Base-by-base conservation (phyloP, 2,329 filamentous ascomycete genomes). In the Verticillium tricorpus region DNA sequence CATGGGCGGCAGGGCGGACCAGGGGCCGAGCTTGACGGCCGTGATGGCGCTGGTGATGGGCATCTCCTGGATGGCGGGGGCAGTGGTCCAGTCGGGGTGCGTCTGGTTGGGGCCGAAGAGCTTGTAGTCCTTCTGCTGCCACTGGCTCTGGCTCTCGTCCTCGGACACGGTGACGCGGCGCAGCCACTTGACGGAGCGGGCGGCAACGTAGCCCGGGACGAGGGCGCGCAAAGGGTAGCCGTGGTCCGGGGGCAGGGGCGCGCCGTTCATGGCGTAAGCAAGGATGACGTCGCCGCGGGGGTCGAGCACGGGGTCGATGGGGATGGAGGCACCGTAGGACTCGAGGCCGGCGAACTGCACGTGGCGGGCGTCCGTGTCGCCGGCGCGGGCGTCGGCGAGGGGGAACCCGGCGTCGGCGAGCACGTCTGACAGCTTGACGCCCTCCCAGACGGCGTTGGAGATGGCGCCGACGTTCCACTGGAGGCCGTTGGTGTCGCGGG, bases 141-240 rank as follows among this genome's bases (percentile, higher is more conserved):
- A 89, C 69, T 88, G 83, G 54, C 82, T 87, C 3, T 80, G 74
- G 66, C 85, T 88, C 71, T 91, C 88, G 65, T 90, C 88, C 61
- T 87, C 85, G 45, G 85, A 84, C 1, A 90, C 77, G 0, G 84
- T 80, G 60, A 91, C 86, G 55, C 83, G 82, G 64, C 80, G 85
- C 2, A 91, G 76, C 88, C 88, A 91, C 69, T 91, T 91, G 65
- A 89, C 87, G 6, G 84, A 87, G 1, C 88, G 80, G 1, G 87
- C 88, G 1, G 87, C 88, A 2, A 89, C 87, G 58, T 86, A 82
- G 0, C 88, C 88, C 0, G 88, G 86, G 0, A 89, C 85, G 3
- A 89, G 77, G 0, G 82, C 82, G 1, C 87, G 79, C 15, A 89
- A 72, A 0, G 88, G 88, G 66, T 81, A 90, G 0, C 88, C 88